phyloP scores from a whole-genome alignment of 192 early-diverging fungal genomes.

The Martensiomyces pterosporus region DNA sequence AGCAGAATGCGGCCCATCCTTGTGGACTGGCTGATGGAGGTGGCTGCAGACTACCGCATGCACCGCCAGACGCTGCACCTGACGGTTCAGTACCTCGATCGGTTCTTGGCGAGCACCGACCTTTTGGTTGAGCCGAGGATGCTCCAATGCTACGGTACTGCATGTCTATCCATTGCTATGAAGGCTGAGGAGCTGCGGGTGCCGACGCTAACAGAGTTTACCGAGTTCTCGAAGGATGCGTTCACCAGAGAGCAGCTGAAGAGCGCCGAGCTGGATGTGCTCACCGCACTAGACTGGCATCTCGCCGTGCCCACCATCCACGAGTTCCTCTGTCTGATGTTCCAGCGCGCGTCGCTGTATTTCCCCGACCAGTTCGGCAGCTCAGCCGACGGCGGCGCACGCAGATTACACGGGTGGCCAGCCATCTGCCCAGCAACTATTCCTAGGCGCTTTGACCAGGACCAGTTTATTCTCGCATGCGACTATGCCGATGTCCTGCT shows the following conservation, averaged over 20 bases:
- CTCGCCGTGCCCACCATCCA: slow-evolving; percentile 44
- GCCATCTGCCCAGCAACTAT: slow-evolving; percentile 13
- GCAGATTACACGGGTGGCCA: too few species aligned
- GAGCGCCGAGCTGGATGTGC: slow-evolving; percentile 45
- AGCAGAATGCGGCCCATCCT: slow-evolving; percentile 52
- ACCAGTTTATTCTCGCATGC: slow-evolving; percentile 33
- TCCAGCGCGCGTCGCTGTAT: slow-evolving; percentile 41
- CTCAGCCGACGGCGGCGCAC: too few species aligned
- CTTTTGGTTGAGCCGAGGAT: slow-evolving; percentile 29
- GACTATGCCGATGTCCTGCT: slow-evolving; percentile 42
- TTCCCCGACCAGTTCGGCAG: slow-evolving; percentile 31
- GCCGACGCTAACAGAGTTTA: slow-evolving; percentile 44
- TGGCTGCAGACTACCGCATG: slow-evolving; percentile 49
- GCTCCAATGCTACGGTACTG: slow-evolving; percentile 52
- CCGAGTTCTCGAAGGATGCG: slow-evolving; percentile 46
- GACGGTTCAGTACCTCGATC: slow-evolving; percentile 47
- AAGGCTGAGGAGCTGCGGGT: slow-evolving; percentile 49
- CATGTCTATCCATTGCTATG: slow-evolving; percentile 51
- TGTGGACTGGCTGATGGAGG: slow-evolving; percentile 55
- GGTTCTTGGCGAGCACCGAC: slow-evolving; percentile 29
- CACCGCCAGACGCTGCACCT: slow-evolving; percentile 50
- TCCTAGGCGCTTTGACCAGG: slow-evolving; percentile 22
- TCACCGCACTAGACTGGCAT: slow-evolving; percentile 40
- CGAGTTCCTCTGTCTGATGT: slow-evolving; percentile 38
- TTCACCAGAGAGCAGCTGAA: slow-evolving; percentile 43